Evolutionary conservation across 306 rosid species (phyloP), one percentile per base, ranked within the genome.

Genomic region (Dalbergia oliveri): DNA sequence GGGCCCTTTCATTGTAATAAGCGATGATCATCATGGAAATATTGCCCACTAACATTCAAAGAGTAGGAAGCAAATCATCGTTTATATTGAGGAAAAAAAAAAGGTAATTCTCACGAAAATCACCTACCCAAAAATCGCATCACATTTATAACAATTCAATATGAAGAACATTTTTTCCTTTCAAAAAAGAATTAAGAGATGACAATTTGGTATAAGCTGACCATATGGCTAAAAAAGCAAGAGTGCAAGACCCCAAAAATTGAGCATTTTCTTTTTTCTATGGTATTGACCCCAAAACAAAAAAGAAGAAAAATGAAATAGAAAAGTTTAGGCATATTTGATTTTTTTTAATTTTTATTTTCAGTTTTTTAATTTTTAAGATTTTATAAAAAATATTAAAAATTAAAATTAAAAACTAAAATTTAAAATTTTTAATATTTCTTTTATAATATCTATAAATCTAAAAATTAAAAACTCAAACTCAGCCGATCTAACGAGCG

Each of bases 21-120:
- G 70, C 31, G 50, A 65, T 37, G 6, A 45, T 47, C 81, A 77
- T 37, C 26, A 77, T 35, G 58, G 58, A 33, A 26, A 70, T 33
- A 51, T 15, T 59, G 14, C 78, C 69, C 61, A 64, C 59, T 73
- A 12, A 31, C 49, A 54, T 31, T 65, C 43, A 73, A 64, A 73
- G 69, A 11, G 14, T 44, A 12, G 33, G 49, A 66, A 45, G 41
- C 23, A 73, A 56, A 66, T 56, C 62, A 81, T 56, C 13, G 9
- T 11, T 61, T 61, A 18, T 16, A 50, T 50, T 11, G 21, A 56
- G 8, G 8, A 49, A 3, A 35, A 54, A 15, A 43, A 11, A 4
- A n/a, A 60, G 31, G 41, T 34, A 61, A 43, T 43, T 49, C 49
- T 11, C 69, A 13, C 31, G 71, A 59, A 69, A 79, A 69, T 59